These are phyloP conservation scores for Wickerhamiella cacticola DNA, from an alignment of 805 yeast genomes.

Conservation along the genomic window DNA sequence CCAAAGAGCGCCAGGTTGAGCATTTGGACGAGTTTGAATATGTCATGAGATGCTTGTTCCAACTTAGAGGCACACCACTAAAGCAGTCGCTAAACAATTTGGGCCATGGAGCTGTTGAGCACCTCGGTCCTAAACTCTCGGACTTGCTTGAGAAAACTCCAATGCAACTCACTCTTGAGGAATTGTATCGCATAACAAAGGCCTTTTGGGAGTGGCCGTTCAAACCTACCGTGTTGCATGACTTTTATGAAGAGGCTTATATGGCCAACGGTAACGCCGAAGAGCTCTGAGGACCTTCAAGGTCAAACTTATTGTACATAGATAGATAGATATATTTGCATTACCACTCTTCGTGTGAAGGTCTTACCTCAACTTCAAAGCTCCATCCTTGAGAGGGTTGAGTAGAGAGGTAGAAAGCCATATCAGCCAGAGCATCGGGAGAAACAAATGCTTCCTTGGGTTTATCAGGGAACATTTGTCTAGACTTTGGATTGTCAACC, in stretches of 20 bases:
- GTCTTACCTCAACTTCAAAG: not conserved
- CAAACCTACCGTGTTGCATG: conserved; percentile 47
- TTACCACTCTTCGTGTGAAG: not conserved
- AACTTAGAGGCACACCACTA: conserved; percentile 37
- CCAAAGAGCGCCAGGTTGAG: conserved; percentile 34
- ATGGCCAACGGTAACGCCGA: conserved; percentile 1
- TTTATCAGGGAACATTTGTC: not conserved
- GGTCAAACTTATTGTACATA: not conserved
- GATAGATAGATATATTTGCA: not conserved
- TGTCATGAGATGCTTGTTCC: conserved; percentile 49
- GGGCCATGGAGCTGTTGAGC: conserved; percentile 65
- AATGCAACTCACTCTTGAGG: conserved; percentile 40
- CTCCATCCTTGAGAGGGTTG: not conserved
- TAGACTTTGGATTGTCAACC: not conserved
- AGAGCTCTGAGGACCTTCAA: not conserved
- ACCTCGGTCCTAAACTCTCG: conserved; percentile 28
- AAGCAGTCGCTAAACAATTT: conserved; percentile 39
- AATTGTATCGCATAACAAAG: conserved; percentile 40
- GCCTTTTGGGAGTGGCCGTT: conserved; percentile 71
- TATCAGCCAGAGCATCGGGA: not conserved
- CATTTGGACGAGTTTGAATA: conserved; percentile 51
- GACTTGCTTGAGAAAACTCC: conserved; percentile 37
- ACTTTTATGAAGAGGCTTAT: conserved; percentile 31
- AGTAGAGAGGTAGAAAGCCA: not conserved
- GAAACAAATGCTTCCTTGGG: not conserved